A percentile compares a stretch with the other conserved stretches of the same genome.
These are phyloP conservation scores for Hirschioporus abietinus DNA, from an alignment of 768 basidiomycete genomes.

Conservation along the genomic window DNA sequence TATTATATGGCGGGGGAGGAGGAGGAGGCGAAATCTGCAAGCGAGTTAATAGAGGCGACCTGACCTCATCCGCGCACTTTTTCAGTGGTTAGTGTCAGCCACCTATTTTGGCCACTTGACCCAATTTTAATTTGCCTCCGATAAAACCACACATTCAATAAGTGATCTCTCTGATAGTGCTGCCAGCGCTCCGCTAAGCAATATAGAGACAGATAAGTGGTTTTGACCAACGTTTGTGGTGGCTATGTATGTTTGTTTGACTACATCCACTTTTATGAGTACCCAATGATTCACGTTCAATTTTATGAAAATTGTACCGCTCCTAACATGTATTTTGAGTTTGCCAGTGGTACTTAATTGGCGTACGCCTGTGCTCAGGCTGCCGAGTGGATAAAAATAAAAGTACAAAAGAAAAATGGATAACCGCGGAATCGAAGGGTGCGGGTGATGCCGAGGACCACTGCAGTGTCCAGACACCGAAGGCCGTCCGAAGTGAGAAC, in stretches of 20 bases:
- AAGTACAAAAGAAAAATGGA: too few relatives aligned
- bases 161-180: background rate
- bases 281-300: too few relatives aligned
- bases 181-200: background rate
- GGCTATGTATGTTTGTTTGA: too few relatives aligned
- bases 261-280: too few relatives aligned
- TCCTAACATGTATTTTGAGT: too few relatives aligned
- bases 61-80: background rate
- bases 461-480: background rate
- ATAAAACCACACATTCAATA: background rate
- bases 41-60: background rate
- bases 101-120: background rate
- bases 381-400: too few relatives aligned
- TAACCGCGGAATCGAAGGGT: background rate
- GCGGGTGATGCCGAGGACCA: background rate
- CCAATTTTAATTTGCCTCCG: background rate
- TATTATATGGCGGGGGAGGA: conserved; percentile 12
- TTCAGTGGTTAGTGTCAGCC: background rate
- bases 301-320: too few relatives aligned
- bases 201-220: background rate
- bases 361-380: too few relatives aligned
- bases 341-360: too few relatives aligned
- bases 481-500: background rate
- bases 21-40: background rate
- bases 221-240: too few relatives aligned